These are phyloP conservation scores for Cladosporium velox DNA, from an alignment of 2,329 filamentous ascomycete genomes.

Conservation along the genomic window DNA sequence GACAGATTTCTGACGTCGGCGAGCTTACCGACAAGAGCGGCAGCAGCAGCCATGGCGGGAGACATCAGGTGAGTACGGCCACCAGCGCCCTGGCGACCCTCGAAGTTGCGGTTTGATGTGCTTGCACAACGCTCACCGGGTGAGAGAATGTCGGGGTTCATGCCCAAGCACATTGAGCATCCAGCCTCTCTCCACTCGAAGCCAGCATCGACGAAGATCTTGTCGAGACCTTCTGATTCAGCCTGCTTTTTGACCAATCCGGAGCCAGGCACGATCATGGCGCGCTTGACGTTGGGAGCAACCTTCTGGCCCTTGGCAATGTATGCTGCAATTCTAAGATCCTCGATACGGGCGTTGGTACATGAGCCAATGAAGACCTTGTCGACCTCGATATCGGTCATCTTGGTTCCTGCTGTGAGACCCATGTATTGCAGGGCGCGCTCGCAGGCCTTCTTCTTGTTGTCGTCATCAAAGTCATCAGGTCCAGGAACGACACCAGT, in stretches of 20 bases:
- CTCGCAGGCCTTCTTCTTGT: constrained; percentile 76
- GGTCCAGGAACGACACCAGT: constrained; percentile 88
- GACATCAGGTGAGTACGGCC: constrained; percentile 96
- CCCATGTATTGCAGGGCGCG: constrained; percentile 97
- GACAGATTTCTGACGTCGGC: constrained; percentile 84
- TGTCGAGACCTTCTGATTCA: constrained; percentile 87
- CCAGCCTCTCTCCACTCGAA: constrained; percentile 98
- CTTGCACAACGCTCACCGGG: constrained; percentile 91
- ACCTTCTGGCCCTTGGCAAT: constrained; percentile 87
- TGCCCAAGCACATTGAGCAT: constrained; percentile 98
- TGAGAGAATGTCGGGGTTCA: constrained; percentile 97
- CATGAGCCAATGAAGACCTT: constrained; percentile 98
- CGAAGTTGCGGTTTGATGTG: constrained; percentile 96
- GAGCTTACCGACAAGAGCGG: constrained; percentile 85
- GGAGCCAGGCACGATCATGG: constrained; percentile 95
- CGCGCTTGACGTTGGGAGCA: constrained; percentile 84
- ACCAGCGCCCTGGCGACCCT: constrained; percentile 89
- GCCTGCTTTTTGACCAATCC: constrained; percentile 91
- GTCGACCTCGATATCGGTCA: constrained; percentile 90
- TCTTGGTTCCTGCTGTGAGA: constrained; percentile 77
- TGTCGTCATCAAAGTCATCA: constrained; percentile 76
- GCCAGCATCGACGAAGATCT: constrained; percentile 86
- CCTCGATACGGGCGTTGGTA: constrained; percentile 96
- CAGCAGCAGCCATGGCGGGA: constrained; percentile 92
- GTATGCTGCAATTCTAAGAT: constrained; percentile 81